Conservation (phyloP, 805 yeast genomes). For the Dipodascopsis tothii region DNA sequence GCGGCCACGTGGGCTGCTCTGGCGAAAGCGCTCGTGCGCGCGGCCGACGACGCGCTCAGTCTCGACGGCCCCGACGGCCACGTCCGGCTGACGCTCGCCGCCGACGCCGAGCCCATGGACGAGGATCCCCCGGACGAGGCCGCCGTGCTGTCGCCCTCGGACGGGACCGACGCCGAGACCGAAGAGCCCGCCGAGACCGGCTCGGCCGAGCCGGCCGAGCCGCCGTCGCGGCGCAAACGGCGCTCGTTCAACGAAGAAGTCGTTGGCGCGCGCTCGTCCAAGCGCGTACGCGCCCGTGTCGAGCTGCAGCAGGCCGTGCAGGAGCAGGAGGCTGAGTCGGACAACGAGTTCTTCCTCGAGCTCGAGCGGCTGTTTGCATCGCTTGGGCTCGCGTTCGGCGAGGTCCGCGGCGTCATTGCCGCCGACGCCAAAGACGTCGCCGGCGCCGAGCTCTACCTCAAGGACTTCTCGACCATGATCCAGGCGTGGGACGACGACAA, state of each 20-base stretch:
- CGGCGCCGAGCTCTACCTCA: not conserved
- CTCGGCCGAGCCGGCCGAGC: not conserved
- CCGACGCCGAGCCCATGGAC: too few relatives aligned
- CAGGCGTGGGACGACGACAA: slow-evolving; percentile 9
- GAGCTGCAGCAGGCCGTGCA: slow-evolving; percentile 21
- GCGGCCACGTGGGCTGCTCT: slow-evolving; percentile 11
- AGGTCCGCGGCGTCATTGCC: slow-evolving; percentile 1
- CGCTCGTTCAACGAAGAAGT: slow-evolving; percentile 10
- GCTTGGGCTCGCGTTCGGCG: slow-evolving; percentile 2
- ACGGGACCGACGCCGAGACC: too few relatives aligned
- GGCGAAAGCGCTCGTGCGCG: slow-evolving; percentile 5
- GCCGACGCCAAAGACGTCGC: slow-evolving; percentile 1
- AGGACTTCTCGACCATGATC: slow-evolving; percentile 9
- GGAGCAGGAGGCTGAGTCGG: slow-evolving; percentile 11
- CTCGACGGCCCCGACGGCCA: too few relatives aligned
- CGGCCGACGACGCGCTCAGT: too few relatives aligned
- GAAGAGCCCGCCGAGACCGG: not conserved
- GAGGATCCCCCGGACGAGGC: too few relatives aligned
- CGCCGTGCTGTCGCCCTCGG: too few relatives aligned
- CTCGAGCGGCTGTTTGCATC: slow-evolving; percentile 6
- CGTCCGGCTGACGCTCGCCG: too few relatives aligned
- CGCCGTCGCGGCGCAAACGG: slow-evolving; percentile 5
- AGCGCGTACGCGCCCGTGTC: slow-evolving; percentile 27
- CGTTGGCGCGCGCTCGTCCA: slow-evolving; percentile 17
- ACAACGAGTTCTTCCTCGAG: slow-evolving; percentile 9